Percentiles rank a stretch among this genome's conserved stretches.
Evolutionary conservation across 305 asterid genomes (phyloP).

Genomic region (Withania somnifera): DNA sequence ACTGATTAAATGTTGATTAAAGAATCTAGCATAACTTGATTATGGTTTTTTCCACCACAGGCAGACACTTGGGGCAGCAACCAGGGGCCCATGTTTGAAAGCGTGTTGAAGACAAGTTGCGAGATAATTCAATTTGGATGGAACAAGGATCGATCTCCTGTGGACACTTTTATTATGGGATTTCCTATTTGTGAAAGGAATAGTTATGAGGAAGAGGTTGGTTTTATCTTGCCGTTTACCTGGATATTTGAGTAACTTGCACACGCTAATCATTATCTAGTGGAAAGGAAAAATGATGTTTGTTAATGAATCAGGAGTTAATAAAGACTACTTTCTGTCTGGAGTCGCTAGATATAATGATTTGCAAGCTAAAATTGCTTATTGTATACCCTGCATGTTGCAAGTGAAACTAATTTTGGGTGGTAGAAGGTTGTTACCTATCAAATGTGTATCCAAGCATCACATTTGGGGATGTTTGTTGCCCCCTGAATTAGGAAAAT

Average conservation of each 20-base stretch:
- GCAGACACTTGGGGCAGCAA: slow-evolving; percentile 67
- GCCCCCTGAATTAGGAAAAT: background rate
- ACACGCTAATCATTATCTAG: background rate
- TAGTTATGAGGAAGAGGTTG: slow-evolving; percentile 85
- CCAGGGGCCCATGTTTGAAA: slow-evolving; percentile 83
- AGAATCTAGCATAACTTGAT: slow-evolving; percentile 10
- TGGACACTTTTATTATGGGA: slow-evolving; percentile 93
- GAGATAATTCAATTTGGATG: slow-evolving; percentile 90
- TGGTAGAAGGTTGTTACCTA: background rate
- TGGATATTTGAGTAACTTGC: background rate
- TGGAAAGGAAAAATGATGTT: background rate
- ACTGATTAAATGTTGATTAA: slow-evolving; percentile 8
- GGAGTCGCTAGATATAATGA: background rate
- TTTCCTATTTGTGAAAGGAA: slow-evolving; percentile 87
- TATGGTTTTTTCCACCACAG: slow-evolving; percentile 25
- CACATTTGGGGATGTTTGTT: background rate
- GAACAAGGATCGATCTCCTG: slow-evolving; percentile 81
- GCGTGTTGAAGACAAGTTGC: slow-evolving; percentile 83
- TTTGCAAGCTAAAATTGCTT: background rate
- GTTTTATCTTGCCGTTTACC: background rate
- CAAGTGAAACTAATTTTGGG: background rate
- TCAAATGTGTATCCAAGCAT: background rate
- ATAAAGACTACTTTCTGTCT: background rate
- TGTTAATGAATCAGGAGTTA: background rate
- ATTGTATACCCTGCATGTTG: background rate